phyloP scores from a whole-genome alignment of 495 filamentous ascomycete genomes.

The Pseudevernia furfuracea region DNA sequence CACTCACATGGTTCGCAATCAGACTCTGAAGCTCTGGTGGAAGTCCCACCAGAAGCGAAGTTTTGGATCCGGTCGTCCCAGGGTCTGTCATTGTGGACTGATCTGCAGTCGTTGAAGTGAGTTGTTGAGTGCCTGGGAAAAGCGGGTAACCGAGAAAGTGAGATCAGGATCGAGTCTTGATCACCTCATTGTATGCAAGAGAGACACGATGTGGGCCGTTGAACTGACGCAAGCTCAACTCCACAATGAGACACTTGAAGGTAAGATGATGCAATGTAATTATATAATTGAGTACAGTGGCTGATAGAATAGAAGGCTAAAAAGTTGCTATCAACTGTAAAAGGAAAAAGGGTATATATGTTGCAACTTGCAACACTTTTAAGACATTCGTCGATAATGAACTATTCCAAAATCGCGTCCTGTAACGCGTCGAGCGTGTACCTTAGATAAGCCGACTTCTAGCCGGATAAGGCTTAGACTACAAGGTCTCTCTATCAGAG shows the following conservation, averaged over 20 bases:
- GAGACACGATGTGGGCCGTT: neutral
- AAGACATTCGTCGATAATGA: too few species aligned
- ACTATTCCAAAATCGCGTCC: too few species aligned
- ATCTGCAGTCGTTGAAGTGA: neutral
- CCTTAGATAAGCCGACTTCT: neutral
- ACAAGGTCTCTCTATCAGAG: neutral
- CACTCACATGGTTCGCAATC: neutral
- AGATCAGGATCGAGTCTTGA: neutral
- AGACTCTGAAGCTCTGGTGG: neutral
- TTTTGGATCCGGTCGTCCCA: neutral
- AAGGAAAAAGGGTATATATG: too few species aligned
- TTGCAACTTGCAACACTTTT: too few species aligned
- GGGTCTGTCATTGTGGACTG: neutral
- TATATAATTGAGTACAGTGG: too few species aligned
- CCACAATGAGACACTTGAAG: too few species aligned
- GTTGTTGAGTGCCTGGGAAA: too few species aligned
- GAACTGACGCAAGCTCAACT: neutral
- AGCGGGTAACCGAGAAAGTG: neutral
- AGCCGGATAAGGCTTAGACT: too few species aligned
- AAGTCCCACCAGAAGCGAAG: neutral
- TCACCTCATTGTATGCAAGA: neutral
- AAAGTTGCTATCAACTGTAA: too few species aligned
- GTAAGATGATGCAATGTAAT: too few species aligned
- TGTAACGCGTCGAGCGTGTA: too few species aligned
- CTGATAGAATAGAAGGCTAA: too few species aligned